These are phyloP conservation scores for Rubroboletus pulcherrimus DNA, from an alignment of 768 basidiomycete species.

Conservation along the genomic window DNA sequence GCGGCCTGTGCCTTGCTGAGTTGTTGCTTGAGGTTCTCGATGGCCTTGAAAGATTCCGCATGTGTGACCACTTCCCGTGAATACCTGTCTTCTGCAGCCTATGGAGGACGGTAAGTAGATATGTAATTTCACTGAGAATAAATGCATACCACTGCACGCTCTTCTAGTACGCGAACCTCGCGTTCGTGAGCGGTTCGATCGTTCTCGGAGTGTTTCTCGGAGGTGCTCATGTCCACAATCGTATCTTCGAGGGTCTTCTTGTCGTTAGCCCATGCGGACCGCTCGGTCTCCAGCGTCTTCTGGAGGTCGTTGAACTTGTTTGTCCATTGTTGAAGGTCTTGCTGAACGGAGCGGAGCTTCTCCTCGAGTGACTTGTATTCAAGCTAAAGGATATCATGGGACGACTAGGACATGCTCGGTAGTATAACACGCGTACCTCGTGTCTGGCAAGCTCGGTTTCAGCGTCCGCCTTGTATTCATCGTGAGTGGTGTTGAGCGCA, in stretches of 20 bases:
- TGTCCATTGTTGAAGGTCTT: constrained; percentile 49
- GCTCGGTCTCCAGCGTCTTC: constrained; percentile 64
- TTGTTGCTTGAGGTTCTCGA: constrained; percentile 62
- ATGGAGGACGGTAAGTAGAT: background rate
- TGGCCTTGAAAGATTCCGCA: constrained; percentile 76
- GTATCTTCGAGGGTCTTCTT: constrained; percentile 81
- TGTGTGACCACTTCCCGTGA: constrained; percentile 79
- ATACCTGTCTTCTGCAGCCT: constrained; percentile 80
- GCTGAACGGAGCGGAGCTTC: constrained; percentile 50
- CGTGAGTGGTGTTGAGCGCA: constrained; percentile 66
- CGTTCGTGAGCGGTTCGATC: constrained; percentile 61
- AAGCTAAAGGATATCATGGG: constrained; percentile 40
- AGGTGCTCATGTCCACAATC: constrained; percentile 74
- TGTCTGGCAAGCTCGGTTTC: constrained; percentile 64
- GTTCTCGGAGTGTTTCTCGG: constrained; percentile 63
- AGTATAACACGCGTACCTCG: constrained; percentile 46
- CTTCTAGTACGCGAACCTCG: constrained; percentile 63
- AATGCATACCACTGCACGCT: constrained; percentile 57
- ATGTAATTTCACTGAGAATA: background rate
- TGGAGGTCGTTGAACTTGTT: constrained; percentile 56
- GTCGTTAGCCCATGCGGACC: constrained; percentile 67
- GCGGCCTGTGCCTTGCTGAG: constrained; percentile 48
- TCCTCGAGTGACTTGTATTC: constrained; percentile 62
- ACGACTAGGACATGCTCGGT: background rate
- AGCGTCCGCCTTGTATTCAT: constrained; percentile 73